Base-by-base conservation (phyloP, 2,329 filamentous ascomycete genomes). In the Chaetomiaceae sp. region DNA sequence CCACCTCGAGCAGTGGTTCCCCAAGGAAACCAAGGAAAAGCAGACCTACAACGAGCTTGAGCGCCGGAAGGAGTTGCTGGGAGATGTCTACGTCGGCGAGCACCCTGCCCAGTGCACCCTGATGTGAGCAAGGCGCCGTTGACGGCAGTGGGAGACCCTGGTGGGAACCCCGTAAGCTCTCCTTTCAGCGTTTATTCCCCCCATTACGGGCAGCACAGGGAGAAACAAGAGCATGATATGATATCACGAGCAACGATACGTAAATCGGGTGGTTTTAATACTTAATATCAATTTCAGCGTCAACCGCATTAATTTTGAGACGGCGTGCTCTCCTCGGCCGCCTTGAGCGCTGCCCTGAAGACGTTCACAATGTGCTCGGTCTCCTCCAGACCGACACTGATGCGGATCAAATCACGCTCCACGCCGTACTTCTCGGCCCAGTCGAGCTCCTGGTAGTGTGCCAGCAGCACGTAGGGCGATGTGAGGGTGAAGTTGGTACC, bases 401-500 rank as follows among this genome's bases (percentile, higher is more conserved):
- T 82, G 37, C 93, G 79, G 42, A 97, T 78, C 50, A 99, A 69
- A 65, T 89, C 81, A 1, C 82, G 81, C 48, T 93, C 86, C 3
- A 96, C 88, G 0, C 91, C 89, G 66, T 86, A 92, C 53, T 83
- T 75, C 21, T 79, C 82, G 38, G 87, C 89, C 93, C 93, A 99
- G n/a, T 91, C 85, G 37, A 97, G 68, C 73, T 99, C 93, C 40
- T 79, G 76, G 63, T 93, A 99, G 68, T 99, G 93, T 4, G 93
- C 93, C 27, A 99, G 70, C 30, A 99, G 73, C 19, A 93, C 89
- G 66, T 96, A 99, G 0, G 93, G 93, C 43, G 86, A 95, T 51
- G 86, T 86, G 33, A 99, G 74, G 0, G 93, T 97, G 66, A 99
- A 99, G 68, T 99, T 99, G 0, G 93, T 97, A 2, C 93, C 93